These are phyloP conservation scores for Scalesia atractyloides DNA, from an alignment of 129 eudicot species.

Conservation along the genomic window DNA sequence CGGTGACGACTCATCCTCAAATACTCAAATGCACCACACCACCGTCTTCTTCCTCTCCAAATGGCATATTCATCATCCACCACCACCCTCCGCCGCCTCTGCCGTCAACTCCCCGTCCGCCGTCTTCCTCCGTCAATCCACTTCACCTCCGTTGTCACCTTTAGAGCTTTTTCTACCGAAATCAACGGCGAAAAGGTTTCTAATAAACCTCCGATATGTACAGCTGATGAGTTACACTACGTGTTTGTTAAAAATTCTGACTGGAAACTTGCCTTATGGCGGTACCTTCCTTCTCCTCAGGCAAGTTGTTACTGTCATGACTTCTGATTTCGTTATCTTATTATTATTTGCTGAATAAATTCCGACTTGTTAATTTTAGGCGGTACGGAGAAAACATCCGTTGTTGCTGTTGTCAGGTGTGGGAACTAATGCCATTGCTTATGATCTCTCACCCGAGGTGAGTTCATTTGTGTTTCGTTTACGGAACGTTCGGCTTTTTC, in stretches of 20 bases:
- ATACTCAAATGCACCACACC: neutral
- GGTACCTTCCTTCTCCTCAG: constrained; percentile 76
- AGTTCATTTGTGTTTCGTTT: constrained; percentile 6
- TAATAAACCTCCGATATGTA: constrained; percentile 72
- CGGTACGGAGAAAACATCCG: constrained; percentile 79
- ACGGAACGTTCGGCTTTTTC: neutral
- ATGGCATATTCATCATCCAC: constrained; percentile 42
- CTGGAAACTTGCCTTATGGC: constrained; percentile 94
- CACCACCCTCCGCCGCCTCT: constrained; percentile 40
- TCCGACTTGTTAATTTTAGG: constrained; percentile 49
- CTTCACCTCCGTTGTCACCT: constrained; percentile 4
- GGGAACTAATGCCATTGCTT: constrained; percentile 93
- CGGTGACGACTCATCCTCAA: constrained; percentile 16
- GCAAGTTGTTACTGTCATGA: constrained; percentile 20
- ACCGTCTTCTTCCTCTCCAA: constrained; percentile 44
- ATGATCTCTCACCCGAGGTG: constrained; percentile 95
- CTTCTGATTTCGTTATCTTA: neutral
- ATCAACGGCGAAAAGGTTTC: constrained; percentile 44
- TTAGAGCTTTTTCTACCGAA: constrained; percentile 53
- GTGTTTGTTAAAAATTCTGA: constrained; percentile 63
- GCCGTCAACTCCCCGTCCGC: constrained; percentile 33
- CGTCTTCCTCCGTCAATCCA: constrained; percentile 29
- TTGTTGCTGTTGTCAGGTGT: constrained; percentile 89
- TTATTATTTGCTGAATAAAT: neutral
- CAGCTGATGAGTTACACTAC: constrained; percentile 94